Conservation (phyloP, 768 basidiomycete genomes). For the Kwoniella sp. region DNA sequence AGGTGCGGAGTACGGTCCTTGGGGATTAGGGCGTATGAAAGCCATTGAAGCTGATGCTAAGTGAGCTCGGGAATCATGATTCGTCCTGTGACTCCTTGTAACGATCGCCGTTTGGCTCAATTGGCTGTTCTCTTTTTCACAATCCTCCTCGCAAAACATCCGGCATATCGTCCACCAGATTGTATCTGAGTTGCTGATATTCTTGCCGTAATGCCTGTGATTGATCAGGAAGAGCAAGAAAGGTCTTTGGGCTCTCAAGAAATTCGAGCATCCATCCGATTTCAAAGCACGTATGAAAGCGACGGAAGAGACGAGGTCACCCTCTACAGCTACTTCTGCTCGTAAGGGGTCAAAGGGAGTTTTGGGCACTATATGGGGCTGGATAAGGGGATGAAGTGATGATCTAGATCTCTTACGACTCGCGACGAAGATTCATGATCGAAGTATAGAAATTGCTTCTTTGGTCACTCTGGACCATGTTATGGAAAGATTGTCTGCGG, state of each 20-base stretch:
- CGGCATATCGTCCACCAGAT: too few species aligned
- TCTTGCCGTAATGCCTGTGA: too few species aligned
- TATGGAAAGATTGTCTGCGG: too few species aligned
- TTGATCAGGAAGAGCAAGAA: slow-evolving; percentile 60
- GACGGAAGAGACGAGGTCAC: slow-evolving; percentile 1
- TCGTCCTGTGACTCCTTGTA: too few species aligned
- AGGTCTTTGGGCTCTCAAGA: slow-evolving; percentile 72
- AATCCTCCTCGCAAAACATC: too few species aligned
- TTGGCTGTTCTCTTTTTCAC: too few species aligned
- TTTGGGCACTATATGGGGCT: slow-evolving; percentile 6
- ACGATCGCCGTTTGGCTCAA: too few species aligned
- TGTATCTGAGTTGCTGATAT: too few species aligned
- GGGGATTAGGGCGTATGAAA: slow-evolving; percentile 68
- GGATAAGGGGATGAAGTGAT: slow-evolving; percentile 5
- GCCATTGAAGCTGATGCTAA: slow-evolving; percentile 67
- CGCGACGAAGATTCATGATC: too few species aligned
- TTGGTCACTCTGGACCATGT: too few species aligned
- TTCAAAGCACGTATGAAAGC: slow-evolving; percentile 68
- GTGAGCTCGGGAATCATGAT: slow-evolving; percentile 57
- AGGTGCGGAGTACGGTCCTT: slow-evolving; percentile 76
- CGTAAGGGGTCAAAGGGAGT: not conserved
- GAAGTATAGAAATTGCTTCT: too few species aligned
- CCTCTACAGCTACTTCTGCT: not conserved
- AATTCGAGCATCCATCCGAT: slow-evolving; percentile 70
- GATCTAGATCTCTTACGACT: too few species aligned